phyloP scores from a whole-genome alignment of 768 basidiomycete genomes.

The Lactarius deliciosus region DNA sequence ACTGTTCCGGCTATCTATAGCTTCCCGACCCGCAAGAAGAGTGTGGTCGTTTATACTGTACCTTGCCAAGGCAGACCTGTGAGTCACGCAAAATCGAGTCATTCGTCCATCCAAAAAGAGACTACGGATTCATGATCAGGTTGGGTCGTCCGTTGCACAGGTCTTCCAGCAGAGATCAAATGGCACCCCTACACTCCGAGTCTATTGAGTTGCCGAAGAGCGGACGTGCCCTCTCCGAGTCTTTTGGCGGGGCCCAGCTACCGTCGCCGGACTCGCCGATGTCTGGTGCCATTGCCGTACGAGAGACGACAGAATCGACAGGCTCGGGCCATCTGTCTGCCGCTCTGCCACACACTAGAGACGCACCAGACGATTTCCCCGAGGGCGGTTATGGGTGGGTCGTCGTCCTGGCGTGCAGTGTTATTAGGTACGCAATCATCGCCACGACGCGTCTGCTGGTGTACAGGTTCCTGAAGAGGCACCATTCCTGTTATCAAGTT shows the following conservation, averaged over 20 bases:
- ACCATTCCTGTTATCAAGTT: not conserved
- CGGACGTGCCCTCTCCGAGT: not conserved
- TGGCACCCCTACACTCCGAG: not conserved
- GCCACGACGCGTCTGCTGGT: not conserved
- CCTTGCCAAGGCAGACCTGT: too few relatives aligned
- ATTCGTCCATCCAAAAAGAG: not conserved
- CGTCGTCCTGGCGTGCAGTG: slow-evolving; percentile 35
- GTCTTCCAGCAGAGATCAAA: not conserved
- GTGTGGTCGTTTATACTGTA: too few relatives aligned
- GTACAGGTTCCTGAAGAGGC: not conserved
- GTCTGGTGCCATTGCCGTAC: not conserved
- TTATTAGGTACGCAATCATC: slow-evolving; percentile 32
- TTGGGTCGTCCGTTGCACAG: too few relatives aligned
- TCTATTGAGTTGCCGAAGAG: not conserved
- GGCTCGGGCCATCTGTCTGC: not conserved
- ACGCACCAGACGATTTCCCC: slow-evolving; percentile 25
- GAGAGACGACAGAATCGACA: not conserved
- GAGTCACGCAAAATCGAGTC: not conserved
- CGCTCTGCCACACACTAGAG: not conserved
- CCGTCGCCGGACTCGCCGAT: not conserved
- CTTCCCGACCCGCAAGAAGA: not conserved
- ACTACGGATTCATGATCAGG: not conserved
- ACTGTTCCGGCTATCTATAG: not conserved
- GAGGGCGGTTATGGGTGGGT: slow-evolving; percentile 40
- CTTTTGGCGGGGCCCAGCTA: not conserved